A percentile compares a stretch with the other conserved stretches of the same genome.
Conservation (phyloP, 306 rosid genomes). For the Senna siamea region DNA sequence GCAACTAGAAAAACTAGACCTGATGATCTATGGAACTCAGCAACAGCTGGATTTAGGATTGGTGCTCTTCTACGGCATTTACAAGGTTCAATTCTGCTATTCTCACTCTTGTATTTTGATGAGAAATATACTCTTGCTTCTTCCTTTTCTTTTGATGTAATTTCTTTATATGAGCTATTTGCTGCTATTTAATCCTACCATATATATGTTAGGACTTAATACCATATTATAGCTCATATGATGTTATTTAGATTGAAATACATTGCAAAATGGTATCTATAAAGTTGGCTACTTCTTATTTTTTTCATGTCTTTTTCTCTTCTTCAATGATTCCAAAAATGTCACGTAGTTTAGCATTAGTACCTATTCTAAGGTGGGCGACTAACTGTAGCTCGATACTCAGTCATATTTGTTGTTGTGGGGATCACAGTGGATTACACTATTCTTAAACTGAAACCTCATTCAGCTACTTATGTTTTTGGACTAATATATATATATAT, state of each 20-base stretch:
- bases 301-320: background rate
- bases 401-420: slow-evolving; percentile 61
- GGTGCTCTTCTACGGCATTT: slow-evolving; percentile 93
- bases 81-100: slow-evolving; percentile 62
- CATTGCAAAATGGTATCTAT: background rate
- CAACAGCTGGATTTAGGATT: slow-evolving; percentile 76
- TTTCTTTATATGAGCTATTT: too few species aligned
- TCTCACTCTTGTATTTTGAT: slow-evolving; percentile 3
- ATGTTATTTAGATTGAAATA: background rate
- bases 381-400: slow-evolving; percentile 71
- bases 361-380: slow-evolving; percentile 68
- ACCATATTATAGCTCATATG: slow-evolving; percentile 5
- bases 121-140: slow-evolving; percentile 24
- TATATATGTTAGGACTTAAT: too few species aligned
- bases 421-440: slow-evolving; percentile 75
- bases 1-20: slow-evolving; percentile 73
- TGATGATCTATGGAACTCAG: slow-evolving; percentile 74
- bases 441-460: slow-evolving; percentile 49
- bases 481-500: too few species aligned
- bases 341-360: slow-evolving; percentile 2
- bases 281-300: background rate
- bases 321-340: background rate
- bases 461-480: too few species aligned
- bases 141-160: background rate
- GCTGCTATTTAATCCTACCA: too few species aligned